Conservation (phyloP, 2,329 filamentous ascomycete species). For the Botrytis byssoidea region DNA sequence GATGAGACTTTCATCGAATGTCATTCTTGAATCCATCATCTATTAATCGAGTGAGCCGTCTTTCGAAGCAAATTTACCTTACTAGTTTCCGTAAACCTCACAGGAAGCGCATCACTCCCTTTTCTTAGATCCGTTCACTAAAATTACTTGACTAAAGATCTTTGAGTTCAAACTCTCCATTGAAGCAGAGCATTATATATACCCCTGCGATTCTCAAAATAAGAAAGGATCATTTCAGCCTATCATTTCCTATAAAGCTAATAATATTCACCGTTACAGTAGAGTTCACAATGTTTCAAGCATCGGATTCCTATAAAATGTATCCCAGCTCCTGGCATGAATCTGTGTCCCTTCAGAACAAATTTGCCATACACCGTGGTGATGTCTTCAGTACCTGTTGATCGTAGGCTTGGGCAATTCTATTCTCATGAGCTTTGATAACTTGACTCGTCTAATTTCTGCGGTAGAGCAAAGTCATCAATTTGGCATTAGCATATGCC, state of each 20-base stretch:
- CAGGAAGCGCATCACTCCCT: no score
- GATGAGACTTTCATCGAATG: no score
- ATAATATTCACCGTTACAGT: background rate
- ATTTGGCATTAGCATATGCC: background rate
- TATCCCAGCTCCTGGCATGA: background rate
- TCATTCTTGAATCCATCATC: background rate
- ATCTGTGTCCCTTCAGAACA: background rate
- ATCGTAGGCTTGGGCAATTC: background rate
- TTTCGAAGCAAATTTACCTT: background rate
- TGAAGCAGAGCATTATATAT: background rate
- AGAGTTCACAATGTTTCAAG: background rate
- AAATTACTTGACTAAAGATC: no score
- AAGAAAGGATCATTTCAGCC: background rate
- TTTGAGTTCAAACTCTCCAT: background rate
- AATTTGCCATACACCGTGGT: background rate
- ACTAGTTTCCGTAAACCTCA: background rate
- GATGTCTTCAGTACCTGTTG: background rate
- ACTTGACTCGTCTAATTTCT: background rate
- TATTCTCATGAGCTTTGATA: background rate
- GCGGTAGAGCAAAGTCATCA: accelerated
- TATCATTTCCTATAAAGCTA: background rate
- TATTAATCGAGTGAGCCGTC: background rate
- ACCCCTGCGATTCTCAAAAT: background rate
- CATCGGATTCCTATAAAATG: background rate
- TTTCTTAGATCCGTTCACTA: no score